These are phyloP conservation scores for Diaporthe velutina DNA, from an alignment of 2,329 filamentous ascomycete genomes.

Conservation along the genomic window DNA sequence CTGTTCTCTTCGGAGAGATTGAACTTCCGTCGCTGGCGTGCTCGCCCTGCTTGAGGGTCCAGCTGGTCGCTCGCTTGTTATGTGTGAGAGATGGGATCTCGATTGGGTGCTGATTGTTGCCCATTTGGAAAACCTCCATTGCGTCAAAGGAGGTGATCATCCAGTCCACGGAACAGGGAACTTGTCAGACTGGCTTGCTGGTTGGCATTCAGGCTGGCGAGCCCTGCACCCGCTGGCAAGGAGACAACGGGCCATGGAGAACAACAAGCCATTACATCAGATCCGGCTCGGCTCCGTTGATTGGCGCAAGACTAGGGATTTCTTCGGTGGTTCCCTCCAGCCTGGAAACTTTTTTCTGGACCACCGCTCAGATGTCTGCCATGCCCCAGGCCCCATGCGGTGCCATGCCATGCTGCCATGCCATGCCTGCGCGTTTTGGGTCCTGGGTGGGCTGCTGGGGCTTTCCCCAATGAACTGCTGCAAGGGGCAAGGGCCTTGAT, in stretches of 20 bases:
- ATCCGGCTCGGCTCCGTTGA: slow-evolving; percentile 28
- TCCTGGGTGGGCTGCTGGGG: slow-evolving; percentile 21
- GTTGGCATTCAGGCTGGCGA: slow-evolving; percentile 8
- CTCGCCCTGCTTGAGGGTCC: background rate
- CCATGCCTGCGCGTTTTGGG: slow-evolving; percentile 22
- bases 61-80: background rate
- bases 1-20: background rate
- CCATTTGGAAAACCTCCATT: slow-evolving; percentile 20
- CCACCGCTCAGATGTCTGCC: slow-evolving; percentile 28
- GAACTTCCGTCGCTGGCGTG: background rate
- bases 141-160: slow-evolving; percentile 23
- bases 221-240: slow-evolving; percentile 8
- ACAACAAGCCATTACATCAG: slow-evolving; percentile 36
- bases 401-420: background rate
- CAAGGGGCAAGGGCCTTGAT: slow-evolving; percentile 19
- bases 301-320: slow-evolving; percentile 30
- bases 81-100: slow-evolving; percentile 30
- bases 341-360: slow-evolving; percentile 28
- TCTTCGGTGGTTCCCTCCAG: slow-evolving; percentile 33
- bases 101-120: slow-evolving; percentile 34
- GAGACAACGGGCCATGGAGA: background rate
- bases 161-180: slow-evolving; percentile 16
- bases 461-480: slow-evolving; percentile 15
- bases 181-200: slow-evolving; percentile 3
- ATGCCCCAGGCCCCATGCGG: background rate